Conservation (phyloP, 768 basidiomycete genomes). For the Tephrocybe sp. region DNA sequence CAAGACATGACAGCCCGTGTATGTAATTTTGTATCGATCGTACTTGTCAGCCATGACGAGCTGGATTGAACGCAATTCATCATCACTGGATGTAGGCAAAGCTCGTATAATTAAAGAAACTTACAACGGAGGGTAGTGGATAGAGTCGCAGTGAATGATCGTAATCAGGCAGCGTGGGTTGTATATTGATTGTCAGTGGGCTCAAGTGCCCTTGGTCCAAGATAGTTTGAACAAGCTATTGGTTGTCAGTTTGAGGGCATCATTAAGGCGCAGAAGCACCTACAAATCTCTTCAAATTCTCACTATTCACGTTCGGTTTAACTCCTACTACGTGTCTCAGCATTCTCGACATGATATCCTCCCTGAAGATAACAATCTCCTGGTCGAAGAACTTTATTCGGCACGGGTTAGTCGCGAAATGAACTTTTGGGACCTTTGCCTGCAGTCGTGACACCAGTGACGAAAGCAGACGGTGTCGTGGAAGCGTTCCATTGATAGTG, state of each 20-base stretch:
- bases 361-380: slow-evolving; percentile 91
- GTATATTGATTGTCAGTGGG: slow-evolving; percentile 80
- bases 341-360: slow-evolving; percentile 94
- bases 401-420: slow-evolving; percentile 90
- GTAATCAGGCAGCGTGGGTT: slow-evolving; percentile 86
- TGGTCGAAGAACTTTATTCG: slow-evolving; percentile 94
- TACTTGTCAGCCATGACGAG: slow-evolving; percentile 95
- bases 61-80: slow-evolving; percentile 48
- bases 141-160: slow-evolving; percentile 93
- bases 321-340: slow-evolving; percentile 88
- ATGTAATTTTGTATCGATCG: slow-evolving; percentile 93
- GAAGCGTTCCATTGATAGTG: slow-evolving; percentile 76
- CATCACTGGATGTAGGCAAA: too few relatives aligned
- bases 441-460: slow-evolving; percentile 70
- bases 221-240: slow-evolving; percentile 91
- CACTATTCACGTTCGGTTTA: slow-evolving; percentile 75
- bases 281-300: slow-evolving; percentile 88
- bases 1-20: slow-evolving; percentile 98
- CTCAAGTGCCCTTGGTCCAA: slow-evolving; percentile 95
- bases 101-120: too few relatives aligned
- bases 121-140: slow-evolving; percentile 88
- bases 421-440: slow-evolving; percentile 72
- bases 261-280: slow-evolving; percentile 25
- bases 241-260: slow-evolving; percentile 1
- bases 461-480: slow-evolving; percentile 78